Base-by-base conservation (phyloP, 495 filamentous ascomycete species). In the Penicillium arizonense region DNA sequence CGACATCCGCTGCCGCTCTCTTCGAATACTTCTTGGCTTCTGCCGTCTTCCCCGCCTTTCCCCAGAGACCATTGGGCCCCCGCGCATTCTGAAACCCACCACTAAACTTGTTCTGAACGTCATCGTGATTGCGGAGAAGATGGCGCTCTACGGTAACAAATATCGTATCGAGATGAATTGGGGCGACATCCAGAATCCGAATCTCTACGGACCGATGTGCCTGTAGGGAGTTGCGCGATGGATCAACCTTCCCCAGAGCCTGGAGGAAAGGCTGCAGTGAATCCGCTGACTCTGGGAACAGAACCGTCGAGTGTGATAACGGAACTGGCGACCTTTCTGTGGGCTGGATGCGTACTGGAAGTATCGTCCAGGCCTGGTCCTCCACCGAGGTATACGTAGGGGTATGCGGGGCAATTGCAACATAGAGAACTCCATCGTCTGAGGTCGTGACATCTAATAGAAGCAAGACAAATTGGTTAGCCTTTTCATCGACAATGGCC, bases 111-210 rank as follows among this genome's bases (percentile, higher is more conserved):
- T 64, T 80, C 49, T 86, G 81, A 14, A 82, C 75, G 45, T 86
- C 82, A 28, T 86, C 83, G 39, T 84, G 72, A 44, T 81, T 82
- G 24, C 75, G 73, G 18, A 87, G 65, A 1, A 91, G 79, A 49
- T 96, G 87, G 5, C 83, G 82, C 64, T 97, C 91, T 13, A 94
- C 81, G 34, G 80, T 89, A 33, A 97, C 89, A 63, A 87, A 95
- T 8, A 97, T 79, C 1, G 86, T 89, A 44, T 96, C 88, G 30
- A 98, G 74, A 12, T 83, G 77, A 26, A 96, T 71, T 12, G 92
- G 88, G 13, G 85, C 78, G 7, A 93, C 88, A 67, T 96, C 90
- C 52, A 92, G 66, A 3, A 96, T 76, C 44, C 88, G 74, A 58
- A 97, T 87, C 65, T 95, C 91, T 47, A 96, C 85, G n/a, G 69